These are phyloP conservation scores for Sporothrix protearum DNA, from an alignment of 2,329 filamentous ascomycete genomes.

Conservation along the genomic window DNA sequence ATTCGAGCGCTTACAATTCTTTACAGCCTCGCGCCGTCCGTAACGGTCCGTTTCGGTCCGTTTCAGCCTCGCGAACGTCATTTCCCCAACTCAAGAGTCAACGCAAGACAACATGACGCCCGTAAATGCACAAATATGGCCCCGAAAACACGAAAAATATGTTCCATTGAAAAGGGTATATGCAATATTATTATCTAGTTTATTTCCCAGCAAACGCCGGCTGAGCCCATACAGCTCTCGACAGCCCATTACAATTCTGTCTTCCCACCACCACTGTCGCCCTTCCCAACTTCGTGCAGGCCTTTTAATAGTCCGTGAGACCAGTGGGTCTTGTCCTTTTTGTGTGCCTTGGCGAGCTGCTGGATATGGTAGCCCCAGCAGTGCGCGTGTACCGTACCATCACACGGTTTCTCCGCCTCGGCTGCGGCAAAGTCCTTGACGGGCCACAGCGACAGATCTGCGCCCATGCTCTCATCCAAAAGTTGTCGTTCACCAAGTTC, in stretches of 20 bases:
- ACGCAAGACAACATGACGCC: background rate
- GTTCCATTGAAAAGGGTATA: background rate
- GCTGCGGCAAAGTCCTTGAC: constrained; percentile 24
- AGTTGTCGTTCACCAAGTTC: constrained; percentile 60
- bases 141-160: background rate
- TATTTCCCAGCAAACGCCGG: background rate
- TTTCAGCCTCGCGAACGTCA: constrained; percentile 7
- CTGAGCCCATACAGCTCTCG: background rate
- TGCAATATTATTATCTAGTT: background rate
- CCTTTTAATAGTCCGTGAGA: constrained; percentile 25
- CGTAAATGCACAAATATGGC: background rate
- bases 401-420: constrained; percentile 21
- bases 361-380: constrained; percentile 55
- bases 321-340: constrained; percentile 37
- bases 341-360: constrained; percentile 37
- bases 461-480: constrained; percentile 65
- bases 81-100: background rate
- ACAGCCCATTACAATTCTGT: constrained; percentile 17
- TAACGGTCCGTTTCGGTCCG: background rate
- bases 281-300: constrained; percentile 15
- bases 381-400: constrained; percentile 37
- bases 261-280: constrained; percentile 14
- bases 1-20: background rate
- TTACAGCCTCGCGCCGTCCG: background rate
- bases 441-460: constrained; percentile 56